Conservation (phyloP, 2,329 filamentous ascomycete genomes). For the Juglanconis juglandina region DNA sequence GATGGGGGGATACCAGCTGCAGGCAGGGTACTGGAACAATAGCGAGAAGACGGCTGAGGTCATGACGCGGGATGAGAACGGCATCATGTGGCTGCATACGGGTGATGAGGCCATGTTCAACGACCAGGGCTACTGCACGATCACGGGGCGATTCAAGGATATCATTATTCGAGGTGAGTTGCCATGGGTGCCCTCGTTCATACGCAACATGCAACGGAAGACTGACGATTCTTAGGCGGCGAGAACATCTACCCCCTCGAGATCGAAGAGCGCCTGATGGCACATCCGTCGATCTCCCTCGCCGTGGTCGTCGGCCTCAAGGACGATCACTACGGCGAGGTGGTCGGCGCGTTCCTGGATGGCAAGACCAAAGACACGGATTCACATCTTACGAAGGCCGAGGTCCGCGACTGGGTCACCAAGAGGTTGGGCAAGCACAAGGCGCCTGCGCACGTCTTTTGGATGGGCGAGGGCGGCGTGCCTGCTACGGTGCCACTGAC, state of each 20-base stretch:
- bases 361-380: slow-evolving; percentile 30
- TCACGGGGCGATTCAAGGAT: slow-evolving; percentile 75
- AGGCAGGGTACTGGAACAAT: slow-evolving; percentile 66
- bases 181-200: slow-evolving; percentile 15
- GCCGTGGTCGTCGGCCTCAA: slow-evolving; percentile 69
- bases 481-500: slow-evolving; percentile 58
- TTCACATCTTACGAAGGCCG: slow-evolving; percentile 43
- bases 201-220: not conserved
- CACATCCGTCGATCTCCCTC: slow-evolving; percentile 58
- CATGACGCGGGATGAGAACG: slow-evolving; percentile 51
- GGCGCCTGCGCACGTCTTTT: slow-evolving; percentile 71
- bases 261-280: slow-evolving; percentile 69
- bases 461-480: slow-evolving; percentile 62
- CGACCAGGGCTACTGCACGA: slow-evolving; percentile 65
- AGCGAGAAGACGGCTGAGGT: slow-evolving; percentile 66
- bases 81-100: slow-evolving; percentile 61
- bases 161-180: slow-evolving; percentile 67
- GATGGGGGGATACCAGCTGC: slow-evolving; percentile 74
- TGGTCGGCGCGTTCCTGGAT: slow-evolving; percentile 64
- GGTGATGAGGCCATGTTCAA: slow-evolving; percentile 70
- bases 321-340: slow-evolving; percentile 69
- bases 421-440: slow-evolving; percentile 63
- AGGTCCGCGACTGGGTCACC: slow-evolving; percentile 61
- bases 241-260: slow-evolving; percentile 74
- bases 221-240: slow-evolving; percentile 44